Base-by-base conservation (phyloP, 1,139 yeast genomes). In the Blastobotrys aristatus region DNA sequence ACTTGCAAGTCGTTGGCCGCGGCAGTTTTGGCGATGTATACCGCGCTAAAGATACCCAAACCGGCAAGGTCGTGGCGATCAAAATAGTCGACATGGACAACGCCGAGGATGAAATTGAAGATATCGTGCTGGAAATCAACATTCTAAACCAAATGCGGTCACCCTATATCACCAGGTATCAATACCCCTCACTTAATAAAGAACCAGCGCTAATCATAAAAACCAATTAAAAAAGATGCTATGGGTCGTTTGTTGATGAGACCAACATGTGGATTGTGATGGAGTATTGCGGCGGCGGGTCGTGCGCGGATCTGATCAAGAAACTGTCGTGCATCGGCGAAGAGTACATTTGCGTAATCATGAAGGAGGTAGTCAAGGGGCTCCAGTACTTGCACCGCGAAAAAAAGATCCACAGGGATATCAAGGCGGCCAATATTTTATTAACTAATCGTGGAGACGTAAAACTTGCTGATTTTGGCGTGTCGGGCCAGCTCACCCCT, bases 261-360 rank as follows among this genome's bases (percentile, higher is more conserved):
- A 78, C 78, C 36, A 76, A 79, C 20, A 78, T 89, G 82, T 88
- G 90, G 82, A 85, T 89, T 44, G 84, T 85, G 4, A 86, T 89
- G 96, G 97, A 89, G 62, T 86, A 77, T 62, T 89, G 97, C 66
- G 95, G 90, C 11, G 96, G 95, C 20, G 95, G 96, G 0, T 85
- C 95, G 1, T 85, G 95, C 64, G 76, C 87, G 0, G 96, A 88
- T 59, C 71, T 89, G 53, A 22, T 56, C 40, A 46, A 49, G 41
- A 29, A 46, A 11, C 24, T 37, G 18, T 38, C 49, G 18, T 46
- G 48, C 14, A 22, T 52, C 11, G 44, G 39, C 24, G 60, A 57
- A 36, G 51, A 48, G 16, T 43, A 44, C 32, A 53, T 55, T 36
- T 53, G 47, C 11, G 48, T 55, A n/a, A 89, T 56, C 26, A 43